phyloP scores from a whole-genome alignment of 495 filamentous ascomycete genomes.

The Paragyromitra xinjiangensis region DNA sequence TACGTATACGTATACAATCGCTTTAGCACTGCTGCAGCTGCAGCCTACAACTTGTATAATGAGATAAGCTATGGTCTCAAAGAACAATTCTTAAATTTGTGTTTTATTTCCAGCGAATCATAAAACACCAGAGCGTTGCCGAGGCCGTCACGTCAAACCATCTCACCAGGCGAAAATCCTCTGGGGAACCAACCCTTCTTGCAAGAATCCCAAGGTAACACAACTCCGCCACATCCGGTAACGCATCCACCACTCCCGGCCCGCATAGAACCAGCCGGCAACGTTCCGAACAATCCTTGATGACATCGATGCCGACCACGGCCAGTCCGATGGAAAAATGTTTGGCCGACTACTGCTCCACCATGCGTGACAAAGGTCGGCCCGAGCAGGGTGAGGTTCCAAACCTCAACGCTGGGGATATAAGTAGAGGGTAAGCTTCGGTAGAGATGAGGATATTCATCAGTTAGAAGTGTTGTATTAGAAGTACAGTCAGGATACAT shows the following conservation, averaged over 20 bases:
- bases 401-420: background rate
- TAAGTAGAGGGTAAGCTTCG: background rate
- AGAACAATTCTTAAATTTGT: too few relatives aligned
- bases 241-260: background rate
- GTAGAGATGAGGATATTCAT: background rate
- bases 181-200: background rate
- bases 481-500: background rate
- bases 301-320: background rate
- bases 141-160: background rate
- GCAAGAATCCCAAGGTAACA: background rate
- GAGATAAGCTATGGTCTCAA: too few relatives aligned
- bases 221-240: background rate
- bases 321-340: background rate
- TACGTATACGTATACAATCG: too few relatives aligned
- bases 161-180: background rate
- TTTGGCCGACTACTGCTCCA: background rate
- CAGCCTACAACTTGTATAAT: too few relatives aligned
- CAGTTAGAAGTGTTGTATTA: background rate
- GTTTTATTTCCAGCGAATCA: too few relatives aligned
- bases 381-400: background rate
- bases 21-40: too few relatives aligned
- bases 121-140: too few relatives aligned
- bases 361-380: background rate
- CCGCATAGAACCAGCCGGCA: background rate
- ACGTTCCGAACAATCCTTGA: background rate